Percentiles rank a stretch among this genome's conserved stretches.
These are phyloP conservation scores for Phycomyces nitens DNA, from an alignment of 192 early-diverging fungal genomes.

Conservation along the genomic window DNA sequence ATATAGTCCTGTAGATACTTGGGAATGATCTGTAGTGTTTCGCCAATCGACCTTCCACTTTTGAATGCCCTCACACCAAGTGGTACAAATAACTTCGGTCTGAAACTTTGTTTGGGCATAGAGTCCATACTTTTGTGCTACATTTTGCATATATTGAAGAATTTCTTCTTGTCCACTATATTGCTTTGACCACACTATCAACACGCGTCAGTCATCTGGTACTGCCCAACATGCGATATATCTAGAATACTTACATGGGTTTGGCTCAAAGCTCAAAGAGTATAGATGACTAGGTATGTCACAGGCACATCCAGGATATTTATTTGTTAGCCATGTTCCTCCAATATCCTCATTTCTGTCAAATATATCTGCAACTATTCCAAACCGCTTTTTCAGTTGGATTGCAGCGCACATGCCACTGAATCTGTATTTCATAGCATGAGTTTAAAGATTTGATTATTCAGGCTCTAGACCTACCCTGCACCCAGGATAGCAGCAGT, in stretches of 20 bases:
- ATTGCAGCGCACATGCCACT: conserved; percentile 51
- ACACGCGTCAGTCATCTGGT: background rate
- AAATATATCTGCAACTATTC: conserved; percentile 37
- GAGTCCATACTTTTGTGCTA: conserved; percentile 34
- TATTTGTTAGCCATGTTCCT: conserved; percentile 50
- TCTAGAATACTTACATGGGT: conserved; percentile 18
- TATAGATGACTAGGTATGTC: conserved; percentile 39
- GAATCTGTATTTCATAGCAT: conserved; percentile 22
- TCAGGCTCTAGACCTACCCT: background rate
- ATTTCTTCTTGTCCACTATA: conserved; percentile 40
- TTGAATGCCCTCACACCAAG: conserved; percentile 32
- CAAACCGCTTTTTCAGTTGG: conserved; percentile 43
- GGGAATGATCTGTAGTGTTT: background rate
- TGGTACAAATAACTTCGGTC: conserved; percentile 33
- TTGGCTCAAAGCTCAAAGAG: conserved; percentile 34
- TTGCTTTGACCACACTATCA: conserved; percentile 32
- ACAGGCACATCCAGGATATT: conserved; percentile 39
- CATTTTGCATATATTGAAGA: conserved; percentile 33
- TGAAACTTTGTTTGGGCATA: conserved; percentile 37
- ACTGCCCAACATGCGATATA: too few species aligned
- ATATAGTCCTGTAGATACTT: conserved; percentile 4
- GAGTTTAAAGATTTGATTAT: background rate
- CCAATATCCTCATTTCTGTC: conserved; percentile 44
- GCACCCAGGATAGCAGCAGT: background rate
- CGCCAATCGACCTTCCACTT: conserved; percentile 35